Base-by-base conservation (phyloP, 1,284 basidiomycete genomes). In the Ceratobasidium sp. region DNA sequence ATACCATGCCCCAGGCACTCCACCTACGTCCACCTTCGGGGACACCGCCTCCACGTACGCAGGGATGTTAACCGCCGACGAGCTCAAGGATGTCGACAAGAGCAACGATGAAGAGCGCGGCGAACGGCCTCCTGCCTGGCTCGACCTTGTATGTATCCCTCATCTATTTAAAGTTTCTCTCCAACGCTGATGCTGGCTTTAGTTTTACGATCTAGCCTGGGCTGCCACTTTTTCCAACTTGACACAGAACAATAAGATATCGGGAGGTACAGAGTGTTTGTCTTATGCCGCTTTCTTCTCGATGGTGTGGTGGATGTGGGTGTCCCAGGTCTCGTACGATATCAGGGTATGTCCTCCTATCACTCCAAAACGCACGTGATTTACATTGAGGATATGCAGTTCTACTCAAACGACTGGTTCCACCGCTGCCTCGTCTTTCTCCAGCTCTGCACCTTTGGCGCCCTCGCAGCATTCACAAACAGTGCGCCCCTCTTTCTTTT, bases 381-480 rank as follows among this genome's bases (percentile, higher is more conserved):
- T 67, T 6, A 55, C n/a, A 11, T 21, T 26, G 2, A 21, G 16
- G 38, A 49, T 14, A n/a, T 21, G 9, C 21, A 73, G 49, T 73
- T 67, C 41, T 73, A 73, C 28, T 67, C 64, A 18, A 73, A 73
- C 73, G 73, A 73, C n/a, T 73, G 73, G 73, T 73, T 64, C 54
- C 73, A 73, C 32, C 62, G 73, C 8, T 9, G 58, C 23, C 59
- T 73, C 52, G 62, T 73, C 46, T 61, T 67, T 28, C 44, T 67
- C 8, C 73, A 73, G 28, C 49, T 73, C 30, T 66, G 73, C 21
- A 35, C 50, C 11, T 73, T 67, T 30, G 73, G 63, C n/a, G 43
- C 58, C 8, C 49, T 73, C 16, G 52, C 73, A 8, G 62, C 73
- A 14, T 73, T 73, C n/a, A 67, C 73, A 13, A 55, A 41, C 18